Evolutionary conservation across 768 basidiomycete species (phyloP).

Genomic region (Hypsizygus marmoreus): DNA sequence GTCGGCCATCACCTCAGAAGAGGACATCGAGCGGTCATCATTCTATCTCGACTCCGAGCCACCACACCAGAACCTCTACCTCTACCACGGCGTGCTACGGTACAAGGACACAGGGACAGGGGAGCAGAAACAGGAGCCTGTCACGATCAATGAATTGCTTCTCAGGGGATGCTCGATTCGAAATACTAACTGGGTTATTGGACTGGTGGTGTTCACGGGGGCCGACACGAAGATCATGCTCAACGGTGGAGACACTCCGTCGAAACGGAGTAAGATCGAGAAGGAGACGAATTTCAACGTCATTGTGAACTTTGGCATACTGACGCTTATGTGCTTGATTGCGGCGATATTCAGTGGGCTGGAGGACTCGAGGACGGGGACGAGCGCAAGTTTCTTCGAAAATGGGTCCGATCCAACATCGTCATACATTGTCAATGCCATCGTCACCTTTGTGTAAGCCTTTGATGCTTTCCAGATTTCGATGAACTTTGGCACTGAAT

Average conservation of each 20-base stretch:
- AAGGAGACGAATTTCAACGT: constrained; percentile 99
- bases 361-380: constrained; percentile 57
- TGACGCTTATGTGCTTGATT: constrained; percentile 74
- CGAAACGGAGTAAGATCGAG: constrained; percentile 97
- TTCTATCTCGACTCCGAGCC: constrained; percentile 94
- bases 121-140: constrained; percentile 62
- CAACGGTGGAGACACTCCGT: constrained; percentile 91
- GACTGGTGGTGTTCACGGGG: constrained; percentile 92
- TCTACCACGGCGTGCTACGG: constrained; percentile 83
- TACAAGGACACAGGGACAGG: constrained; percentile 59
- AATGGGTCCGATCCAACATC: constrained; percentile 59
- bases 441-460: constrained; percentile 91
- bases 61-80: constrained; percentile 90
- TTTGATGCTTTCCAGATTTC: neutral
- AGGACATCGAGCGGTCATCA: constrained; percentile 83
- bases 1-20: constrained; percentile 74
- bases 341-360: constrained; percentile 79
- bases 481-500: constrained; percentile 11
- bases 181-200: constrained; percentile 92
- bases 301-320: constrained; percentile 84
- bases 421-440: constrained; percentile 65
- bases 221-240: constrained; percentile 91
- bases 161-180: constrained; percentile 89
- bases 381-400: constrained; percentile 78
- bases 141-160: constrained; percentile 90